These are phyloP conservation scores for Penicillium sp. DNA, from an alignment of 2,329 filamentous ascomycete species.

Conservation along the genomic window DNA sequence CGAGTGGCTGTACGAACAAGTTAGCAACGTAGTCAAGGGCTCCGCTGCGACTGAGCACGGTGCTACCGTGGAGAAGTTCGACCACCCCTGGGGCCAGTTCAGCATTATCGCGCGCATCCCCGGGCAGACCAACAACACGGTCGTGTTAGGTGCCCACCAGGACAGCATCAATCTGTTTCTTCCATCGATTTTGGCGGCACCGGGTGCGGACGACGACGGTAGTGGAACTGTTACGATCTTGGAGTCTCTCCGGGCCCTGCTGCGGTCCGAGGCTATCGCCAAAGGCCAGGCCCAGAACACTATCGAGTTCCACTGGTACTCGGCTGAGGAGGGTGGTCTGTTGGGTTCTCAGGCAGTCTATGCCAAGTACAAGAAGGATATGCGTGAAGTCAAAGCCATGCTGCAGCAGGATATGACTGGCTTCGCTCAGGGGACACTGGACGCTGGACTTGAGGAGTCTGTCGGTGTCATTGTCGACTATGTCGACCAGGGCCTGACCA, in stretches of 20 bases:
- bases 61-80: slow-evolving; percentile 67
- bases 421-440: slow-evolving; percentile 74
- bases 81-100: slow-evolving; percentile 81
- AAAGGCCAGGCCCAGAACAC: slow-evolving; percentile 73
- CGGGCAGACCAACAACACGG: slow-evolving; percentile 73
- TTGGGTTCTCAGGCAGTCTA: slow-evolving; percentile 89
- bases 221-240: slow-evolving; percentile 91
- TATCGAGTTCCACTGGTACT: slow-evolving; percentile 96
- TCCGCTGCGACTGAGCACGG: slow-evolving; percentile 63
- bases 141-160: slow-evolving; percentile 87
- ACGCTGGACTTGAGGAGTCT: slow-evolving; percentile 74
- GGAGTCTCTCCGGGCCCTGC: slow-evolving; percentile 76
- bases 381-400: slow-evolving; percentile 85
- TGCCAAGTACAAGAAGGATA: slow-evolving; percentile 66
- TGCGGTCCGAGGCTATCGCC: slow-evolving; percentile 65
- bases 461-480: slow-evolving; percentile 92
- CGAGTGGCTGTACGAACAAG: slow-evolving; percentile 74
- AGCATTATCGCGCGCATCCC: slow-evolving; percentile 90
- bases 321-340: slow-evolving; percentile 80
- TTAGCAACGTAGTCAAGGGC: slow-evolving; percentile 64
- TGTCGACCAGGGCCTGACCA: slow-evolving; percentile 69
- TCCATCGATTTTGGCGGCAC: slow-evolving; percentile 75
- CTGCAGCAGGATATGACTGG: slow-evolving; percentile 98
- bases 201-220: slow-evolving; percentile 93
- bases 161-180: slow-evolving; percentile 93